These are phyloP conservation scores for Suhomyces anneliseae DNA, from an alignment of 1,139 yeast genomes.

Conservation along the genomic window DNA sequence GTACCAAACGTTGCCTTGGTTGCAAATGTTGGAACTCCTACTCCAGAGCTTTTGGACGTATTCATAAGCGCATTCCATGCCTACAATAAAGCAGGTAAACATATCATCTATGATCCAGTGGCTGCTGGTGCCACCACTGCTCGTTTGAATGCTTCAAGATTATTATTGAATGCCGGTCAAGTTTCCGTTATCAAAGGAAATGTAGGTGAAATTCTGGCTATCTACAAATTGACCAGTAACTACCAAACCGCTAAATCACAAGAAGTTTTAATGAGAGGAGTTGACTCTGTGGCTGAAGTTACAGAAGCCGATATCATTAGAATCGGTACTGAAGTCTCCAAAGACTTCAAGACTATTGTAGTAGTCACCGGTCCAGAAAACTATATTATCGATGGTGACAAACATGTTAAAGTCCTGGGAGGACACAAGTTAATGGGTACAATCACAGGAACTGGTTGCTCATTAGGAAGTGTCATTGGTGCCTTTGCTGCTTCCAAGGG, in stretches of 20 bases:
- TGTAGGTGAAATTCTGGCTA: conserved; percentile 69
- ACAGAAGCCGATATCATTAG: conserved; percentile 28
- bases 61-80: conserved; percentile 54
- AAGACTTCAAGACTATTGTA: conserved; percentile 58
- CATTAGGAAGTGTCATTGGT: conserved; percentile 74
- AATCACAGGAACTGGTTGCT: conserved; percentile 90
- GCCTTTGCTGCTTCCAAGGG: conserved; percentile 54
- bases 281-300: conserved; percentile 53
- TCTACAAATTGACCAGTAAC: conserved; percentile 33
- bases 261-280: conserved; percentile 64
- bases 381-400: conserved; percentile 24
- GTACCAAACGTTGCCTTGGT: conserved; percentile 56
- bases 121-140: conserved; percentile 82
- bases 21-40: conserved; percentile 77
- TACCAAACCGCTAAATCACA: conserved; percentile 36
- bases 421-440: conserved; percentile 68
- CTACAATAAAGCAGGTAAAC: conserved; percentile 59
- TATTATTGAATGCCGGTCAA: conserved; percentile 57
- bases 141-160: conserved; percentile 50
- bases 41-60: conserved; percentile 40
- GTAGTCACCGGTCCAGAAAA: conserved; percentile 58
- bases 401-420: conserved; percentile 41
- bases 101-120: conserved; percentile 85
- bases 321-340: conserved; percentile 56
- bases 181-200: conserved; percentile 82